Evolutionary conservation across 2,329 filamentous ascomycete genomes (phyloP).

Genomic region (Colletotrichum lini): DNA sequence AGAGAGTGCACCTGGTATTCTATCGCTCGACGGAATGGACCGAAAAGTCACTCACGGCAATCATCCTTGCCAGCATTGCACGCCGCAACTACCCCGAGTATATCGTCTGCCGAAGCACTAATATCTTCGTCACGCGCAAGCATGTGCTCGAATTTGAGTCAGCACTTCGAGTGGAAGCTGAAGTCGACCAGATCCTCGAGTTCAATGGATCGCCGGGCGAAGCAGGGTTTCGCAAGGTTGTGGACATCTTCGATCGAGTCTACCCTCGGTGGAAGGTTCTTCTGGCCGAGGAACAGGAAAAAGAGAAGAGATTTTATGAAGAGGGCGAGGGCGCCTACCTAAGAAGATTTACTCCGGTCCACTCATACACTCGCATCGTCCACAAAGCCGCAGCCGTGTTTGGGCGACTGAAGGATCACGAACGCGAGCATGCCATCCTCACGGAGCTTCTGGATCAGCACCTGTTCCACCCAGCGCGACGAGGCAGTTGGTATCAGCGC

Average conservation of each 20-base stretch:
- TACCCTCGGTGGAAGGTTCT: slow-evolving; percentile 86
- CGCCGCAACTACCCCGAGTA: slow-evolving; percentile 90
- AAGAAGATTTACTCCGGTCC: slow-evolving; percentile 89
- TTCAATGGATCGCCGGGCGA: slow-evolving; percentile 79
- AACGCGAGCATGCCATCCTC: slow-evolving; percentile 81
- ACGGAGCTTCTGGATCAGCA: slow-evolving; percentile 83
- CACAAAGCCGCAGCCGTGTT: slow-evolving; percentile 88
- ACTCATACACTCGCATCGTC: slow-evolving; percentile 93
- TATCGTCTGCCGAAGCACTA: slow-evolving; percentile 88
- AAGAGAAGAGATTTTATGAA: slow-evolving; percentile 83
- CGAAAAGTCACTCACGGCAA: slow-evolving; percentile 94
- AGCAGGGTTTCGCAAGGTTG: slow-evolving; percentile 75
- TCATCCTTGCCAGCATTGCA: slow-evolving; percentile 93
- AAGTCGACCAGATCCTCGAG: slow-evolving; percentile 86
- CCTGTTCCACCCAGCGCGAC: slow-evolving; percentile 86
- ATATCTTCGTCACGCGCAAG: slow-evolving; percentile 85
- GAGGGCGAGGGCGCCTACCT: slow-evolving; percentile 91
- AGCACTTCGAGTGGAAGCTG: slow-evolving; percentile 84
- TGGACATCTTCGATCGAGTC: slow-evolving; percentile 80
- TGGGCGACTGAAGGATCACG: slow-evolving; percentile 85
- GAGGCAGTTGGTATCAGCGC: slow-evolving; percentile 95
- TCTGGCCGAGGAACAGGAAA: slow-evolving; percentile 80
- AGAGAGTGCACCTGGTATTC: slow-evolving; percentile 95
- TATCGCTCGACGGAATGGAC: slow-evolving; percentile 98
- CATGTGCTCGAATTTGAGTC: slow-evolving; percentile 91